Conservation (phyloP, 2,329 filamentous ascomycete species). For the Periconia sp. region DNA sequence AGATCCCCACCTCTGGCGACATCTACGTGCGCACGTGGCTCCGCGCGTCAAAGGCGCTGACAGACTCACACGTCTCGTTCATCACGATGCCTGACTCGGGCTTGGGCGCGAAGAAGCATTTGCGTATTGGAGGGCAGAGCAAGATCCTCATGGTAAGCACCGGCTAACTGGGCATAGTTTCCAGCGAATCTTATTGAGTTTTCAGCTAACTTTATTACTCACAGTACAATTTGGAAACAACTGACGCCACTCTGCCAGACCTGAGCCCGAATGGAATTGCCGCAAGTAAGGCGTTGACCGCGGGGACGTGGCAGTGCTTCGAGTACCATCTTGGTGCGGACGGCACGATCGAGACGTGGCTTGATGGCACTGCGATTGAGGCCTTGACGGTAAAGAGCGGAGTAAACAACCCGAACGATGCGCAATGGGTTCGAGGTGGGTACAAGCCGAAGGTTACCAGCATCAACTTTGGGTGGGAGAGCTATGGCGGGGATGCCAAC, state of each 20-base stretch:
- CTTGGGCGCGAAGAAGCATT: slow-evolving; percentile 59
- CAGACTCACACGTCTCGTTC: slow-evolving; percentile 62
- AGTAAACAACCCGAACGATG: slow-evolving; percentile 54
- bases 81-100: slow-evolving; percentile 65
- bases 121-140: slow-evolving; percentile 63
- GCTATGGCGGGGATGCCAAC: slow-evolving; percentile 61
- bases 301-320: slow-evolving; percentile 60
- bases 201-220: too few relatives aligned
- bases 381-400: slow-evolving; percentile 55
- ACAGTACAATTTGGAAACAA: slow-evolving; percentile 65
- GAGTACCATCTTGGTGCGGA: slow-evolving; percentile 63
- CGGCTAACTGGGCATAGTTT: too few relatives aligned
- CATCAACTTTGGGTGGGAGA: slow-evolving; percentile 66
- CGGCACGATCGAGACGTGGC: slow-evolving; percentile 63
- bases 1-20: slow-evolving; percentile 56
- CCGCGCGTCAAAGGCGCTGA: slow-evolving; percentile 60
- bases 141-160: slow-evolving; percentile 65
- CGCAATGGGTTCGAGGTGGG: slow-evolving; percentile 55
- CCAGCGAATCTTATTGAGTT: too few relatives aligned
- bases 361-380: slow-evolving; percentile 55
- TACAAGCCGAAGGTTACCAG: slow-evolving; percentile 56
- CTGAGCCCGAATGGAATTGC: slow-evolving; percentile 62
- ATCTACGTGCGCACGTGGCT: slow-evolving; percentile 59
- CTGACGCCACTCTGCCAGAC: slow-evolving; percentile 64
- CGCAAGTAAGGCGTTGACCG: slow-evolving; percentile 54